Percentiles rank a stretch among this genome's conserved stretches.
These are phyloP conservation scores for Umbellularia californica DNA, from an alignment of 164 flowering plant genomes.

Conservation along the genomic window DNA sequence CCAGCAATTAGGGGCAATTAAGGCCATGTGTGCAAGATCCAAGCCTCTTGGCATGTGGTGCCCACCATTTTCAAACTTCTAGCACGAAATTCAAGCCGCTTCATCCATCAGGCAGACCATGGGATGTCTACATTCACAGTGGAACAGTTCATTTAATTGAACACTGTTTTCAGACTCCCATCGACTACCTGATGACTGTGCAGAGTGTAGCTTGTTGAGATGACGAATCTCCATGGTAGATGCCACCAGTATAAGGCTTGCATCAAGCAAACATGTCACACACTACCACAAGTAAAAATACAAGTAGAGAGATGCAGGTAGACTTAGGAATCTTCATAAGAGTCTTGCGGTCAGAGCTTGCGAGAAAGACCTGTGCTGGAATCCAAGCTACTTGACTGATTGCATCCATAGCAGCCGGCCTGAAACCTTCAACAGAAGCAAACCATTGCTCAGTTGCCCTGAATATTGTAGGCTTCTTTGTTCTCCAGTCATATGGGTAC, in stretches of 20 bases:
- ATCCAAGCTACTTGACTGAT: conserved; percentile 75
- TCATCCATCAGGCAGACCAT: background rate
- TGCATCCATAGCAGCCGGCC: conserved; percentile 75
- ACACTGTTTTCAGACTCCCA: background rate
- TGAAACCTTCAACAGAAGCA: conserved; percentile 97
- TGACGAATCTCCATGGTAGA: background rate
- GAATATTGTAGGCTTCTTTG: conserved; percentile 96
- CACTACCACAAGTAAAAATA: background rate
- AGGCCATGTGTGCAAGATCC: background rate
- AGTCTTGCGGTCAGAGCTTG: background rate
- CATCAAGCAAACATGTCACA: background rate
- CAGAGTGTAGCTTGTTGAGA: background rate
- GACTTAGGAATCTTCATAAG: background rate
- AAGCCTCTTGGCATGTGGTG: background rate
- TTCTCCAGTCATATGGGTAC: conserved; percentile 99
- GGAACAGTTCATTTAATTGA: background rate
- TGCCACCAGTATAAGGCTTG: background rate
- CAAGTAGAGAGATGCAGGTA: background rate
- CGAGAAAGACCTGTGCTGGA: conserved; percentile 67
- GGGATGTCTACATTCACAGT: background rate
- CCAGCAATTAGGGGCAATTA: background rate
- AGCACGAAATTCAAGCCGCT: background rate
- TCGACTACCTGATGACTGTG: background rate
- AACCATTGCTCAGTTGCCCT: conserved; percentile 99
- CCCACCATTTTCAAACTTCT: background rate